Evolutionary conservation across 139 green algal species (phyloP).

Genomic region (Mesostigma viride): DNA sequence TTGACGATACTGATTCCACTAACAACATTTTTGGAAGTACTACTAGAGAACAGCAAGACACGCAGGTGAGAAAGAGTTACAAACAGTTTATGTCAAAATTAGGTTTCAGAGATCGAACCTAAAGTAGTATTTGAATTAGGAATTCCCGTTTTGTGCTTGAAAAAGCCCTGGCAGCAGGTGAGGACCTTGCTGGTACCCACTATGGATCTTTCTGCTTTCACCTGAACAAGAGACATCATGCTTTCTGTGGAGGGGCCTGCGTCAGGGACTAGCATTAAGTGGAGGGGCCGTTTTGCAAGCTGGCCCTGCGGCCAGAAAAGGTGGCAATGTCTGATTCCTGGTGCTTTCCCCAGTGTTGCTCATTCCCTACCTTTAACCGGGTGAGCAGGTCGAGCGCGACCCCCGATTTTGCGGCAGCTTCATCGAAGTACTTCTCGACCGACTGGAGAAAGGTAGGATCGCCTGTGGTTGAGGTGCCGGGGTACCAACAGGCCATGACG

Average conservation of each 20-base stretch:
- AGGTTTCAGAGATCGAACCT: no score
- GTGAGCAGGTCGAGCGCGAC: slow-evolving; percentile 25
- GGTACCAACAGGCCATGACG: no score
- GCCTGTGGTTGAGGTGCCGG: no score
- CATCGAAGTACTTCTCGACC: slow-evolving; percentile 31
- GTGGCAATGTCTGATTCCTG: neutral
- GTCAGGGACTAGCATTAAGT: no score
- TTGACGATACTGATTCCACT: no score
- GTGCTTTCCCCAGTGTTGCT: neutral
- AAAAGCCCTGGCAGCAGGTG: slow-evolving; percentile 6
- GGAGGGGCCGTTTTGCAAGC: neutral
- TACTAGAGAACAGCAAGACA: no score
- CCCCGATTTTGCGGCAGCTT: slow-evolving; percentile 18
- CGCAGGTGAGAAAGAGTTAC: neutral
- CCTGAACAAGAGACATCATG: neutral
- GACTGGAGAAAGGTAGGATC: slow-evolving; percentile 30
- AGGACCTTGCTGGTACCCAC: neutral
- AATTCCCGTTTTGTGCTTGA: neutral
- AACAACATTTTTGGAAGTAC: no score
- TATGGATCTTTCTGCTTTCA: neutral
- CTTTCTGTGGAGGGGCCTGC: no score
- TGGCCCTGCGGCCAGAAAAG: neutral
- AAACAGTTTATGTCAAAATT: neutral
- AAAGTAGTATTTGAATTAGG: no score
- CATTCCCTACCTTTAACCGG: slow-evolving; percentile 27